These are phyloP conservation scores for Fusarium nygamai DNA, from an alignment of 2,329 filamentous ascomycete species.

Conservation along the genomic window DNA sequence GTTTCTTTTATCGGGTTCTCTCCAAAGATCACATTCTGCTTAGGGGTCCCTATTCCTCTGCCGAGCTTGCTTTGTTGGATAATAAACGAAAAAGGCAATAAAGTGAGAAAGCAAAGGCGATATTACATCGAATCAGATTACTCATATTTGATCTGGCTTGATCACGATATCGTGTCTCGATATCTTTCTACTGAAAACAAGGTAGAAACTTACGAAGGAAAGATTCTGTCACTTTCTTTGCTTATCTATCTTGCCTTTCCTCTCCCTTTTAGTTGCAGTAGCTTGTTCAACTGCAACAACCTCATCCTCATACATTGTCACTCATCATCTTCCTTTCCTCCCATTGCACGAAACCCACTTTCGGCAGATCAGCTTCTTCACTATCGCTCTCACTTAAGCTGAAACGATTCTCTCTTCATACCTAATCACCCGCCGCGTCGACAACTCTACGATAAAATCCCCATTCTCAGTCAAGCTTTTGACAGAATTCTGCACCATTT, in stretches of 20 bases:
- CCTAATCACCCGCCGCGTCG: background rate
- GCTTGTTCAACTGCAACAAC: background rate
- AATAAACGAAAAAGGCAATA: background rate
- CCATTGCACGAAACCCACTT: slow-evolving; percentile 20
- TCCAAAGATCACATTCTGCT: background rate
- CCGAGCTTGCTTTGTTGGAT: background rate
- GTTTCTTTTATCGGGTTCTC: background rate
- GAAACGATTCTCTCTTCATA: slow-evolving; percentile 1
- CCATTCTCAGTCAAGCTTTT: background rate
- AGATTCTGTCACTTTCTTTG: slow-evolving; percentile 3
- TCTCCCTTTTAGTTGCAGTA: background rate
- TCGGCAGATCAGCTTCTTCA: slow-evolving; percentile 4
- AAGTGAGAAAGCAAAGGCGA: background rate
- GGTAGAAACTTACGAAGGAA: background rate
- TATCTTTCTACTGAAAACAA: background rate
- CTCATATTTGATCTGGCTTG: background rate
- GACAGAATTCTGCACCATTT: background rate
- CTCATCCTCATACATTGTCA: background rate
- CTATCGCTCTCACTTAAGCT: background rate
- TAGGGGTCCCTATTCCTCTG: background rate
- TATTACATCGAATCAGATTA: background rate
- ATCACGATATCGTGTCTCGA: background rate
- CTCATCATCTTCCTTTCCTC: background rate
- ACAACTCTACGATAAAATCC: background rate
- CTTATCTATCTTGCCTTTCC: background rate